Evolutionary conservation across 805 yeast species (phyloP), one percentile per base, ranked within the genome.

Genomic region (Komagataella pastoris): DNA sequence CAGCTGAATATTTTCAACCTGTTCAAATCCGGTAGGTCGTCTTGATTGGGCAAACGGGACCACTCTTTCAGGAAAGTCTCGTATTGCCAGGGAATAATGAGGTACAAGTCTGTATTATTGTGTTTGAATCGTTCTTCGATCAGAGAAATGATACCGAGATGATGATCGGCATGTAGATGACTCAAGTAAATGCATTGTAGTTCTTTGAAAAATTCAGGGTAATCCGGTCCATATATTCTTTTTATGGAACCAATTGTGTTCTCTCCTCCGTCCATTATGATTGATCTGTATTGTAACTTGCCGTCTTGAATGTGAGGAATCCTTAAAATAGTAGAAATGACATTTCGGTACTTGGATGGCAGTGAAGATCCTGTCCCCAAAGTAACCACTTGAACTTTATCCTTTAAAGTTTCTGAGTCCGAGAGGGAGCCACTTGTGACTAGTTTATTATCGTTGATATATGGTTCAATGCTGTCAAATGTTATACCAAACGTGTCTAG

Each of bases 131-230:
- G 53, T 56, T 79, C 80, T 44, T 73, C 71, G 24, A 93, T 71
- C 3, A 93, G 64, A 4, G 88, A 76, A 7, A 85, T 68, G 4
- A 86, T 72, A 0, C 99, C 99, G 46, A 93, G 68, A 65, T 91
- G 97, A 64, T 93, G 99, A 63, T 93, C 99, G 0, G 98, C 99
- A 66, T 93, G 99, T 58, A 91, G 71, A 70, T 93, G 99, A 58
- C 95, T 85, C 51, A 93, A 69, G 59, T 79, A 86, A 18, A 91
- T 69, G 51, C 87, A 53, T 36, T 75, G 69, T 53, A 90, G 66
- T 58, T 90, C 95, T 46, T 66, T 56, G 55, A 90, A 72, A 2
- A 85, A 47, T 8, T n/a, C 8, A 10, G 44, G 21, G 17, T 44
- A 30, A 12, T 51, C 49, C 6, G 46, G 21, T 0, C 82, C 81